These are phyloP conservation scores for Apiotrichum veenhuisii DNA, from an alignment of 1,284 basidiomycete species.

Conservation along the genomic window DNA sequence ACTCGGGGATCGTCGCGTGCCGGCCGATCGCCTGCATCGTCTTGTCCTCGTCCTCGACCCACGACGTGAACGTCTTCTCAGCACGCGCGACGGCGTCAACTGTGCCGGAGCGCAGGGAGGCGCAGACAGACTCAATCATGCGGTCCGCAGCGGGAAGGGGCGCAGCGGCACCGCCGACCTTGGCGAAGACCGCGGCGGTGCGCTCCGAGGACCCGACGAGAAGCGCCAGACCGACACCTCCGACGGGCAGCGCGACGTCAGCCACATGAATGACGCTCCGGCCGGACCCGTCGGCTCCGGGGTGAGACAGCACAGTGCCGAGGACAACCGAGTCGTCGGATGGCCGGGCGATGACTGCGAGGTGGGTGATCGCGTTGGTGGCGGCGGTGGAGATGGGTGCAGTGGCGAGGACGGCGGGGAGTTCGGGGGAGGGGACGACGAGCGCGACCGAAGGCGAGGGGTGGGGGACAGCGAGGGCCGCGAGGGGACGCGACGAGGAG, in stretches of 20 bases:
- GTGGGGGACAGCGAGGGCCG: constrained; percentile 23
- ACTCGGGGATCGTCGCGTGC: constrained; percentile 7
- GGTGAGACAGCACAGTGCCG: constrained; percentile 13
- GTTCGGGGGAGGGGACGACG: constrained; percentile 24
- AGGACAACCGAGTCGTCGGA: constrained; percentile 21
- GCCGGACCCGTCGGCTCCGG: constrained; percentile 10
- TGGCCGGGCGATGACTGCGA: constrained; percentile 18
- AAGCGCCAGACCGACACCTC: constrained; percentile 36
- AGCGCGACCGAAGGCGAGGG: constrained; percentile 31
- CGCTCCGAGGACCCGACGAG: constrained; percentile 30
- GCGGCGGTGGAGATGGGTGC: constrained; percentile 22
- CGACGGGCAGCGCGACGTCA: constrained; percentile 31
- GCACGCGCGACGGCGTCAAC: constrained; percentile 12
- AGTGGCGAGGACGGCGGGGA: constrained; percentile 30
- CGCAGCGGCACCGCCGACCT: neutral
- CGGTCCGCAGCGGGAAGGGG: neutral
- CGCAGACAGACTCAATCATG: constrained; percentile 10
- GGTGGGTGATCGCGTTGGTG: constrained; percentile 23
- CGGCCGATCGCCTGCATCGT: neutral
- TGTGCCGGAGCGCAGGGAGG: neutral
- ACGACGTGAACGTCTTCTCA: constrained; percentile 18
- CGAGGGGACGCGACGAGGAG: constrained; percentile 17
- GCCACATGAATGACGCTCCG: constrained; percentile 37
- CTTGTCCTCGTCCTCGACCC: constrained; percentile 18
- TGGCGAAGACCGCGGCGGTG: constrained; percentile 25